Evolutionary conservation across 306 rosid genomes (phyloP).

Genomic region (Ormosia emarginata): DNA sequence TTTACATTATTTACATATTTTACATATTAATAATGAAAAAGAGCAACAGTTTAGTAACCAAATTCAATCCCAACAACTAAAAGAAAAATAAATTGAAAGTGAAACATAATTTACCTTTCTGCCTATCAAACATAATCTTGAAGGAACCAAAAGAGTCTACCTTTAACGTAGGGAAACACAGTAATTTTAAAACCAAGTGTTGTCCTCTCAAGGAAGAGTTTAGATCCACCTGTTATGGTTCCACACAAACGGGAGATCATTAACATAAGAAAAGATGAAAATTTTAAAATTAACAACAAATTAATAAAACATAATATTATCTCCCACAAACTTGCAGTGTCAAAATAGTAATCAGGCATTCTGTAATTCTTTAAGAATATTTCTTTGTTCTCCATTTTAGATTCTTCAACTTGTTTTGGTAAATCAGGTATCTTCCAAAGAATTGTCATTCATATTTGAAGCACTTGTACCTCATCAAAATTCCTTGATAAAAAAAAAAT

Average conservation of each 20-base stretch:
- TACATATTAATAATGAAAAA: too few species aligned
- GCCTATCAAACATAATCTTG: neutral
- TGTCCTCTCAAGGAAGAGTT: constrained; percentile 69
- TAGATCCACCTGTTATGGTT: constrained; percentile 69
- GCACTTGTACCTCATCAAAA: too few species aligned
- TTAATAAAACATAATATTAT: constrained; percentile 18
- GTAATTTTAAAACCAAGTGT: constrained; percentile 70
- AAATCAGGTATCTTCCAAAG: too few species aligned
- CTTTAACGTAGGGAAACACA: constrained; percentile 75
- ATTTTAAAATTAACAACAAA: neutral
- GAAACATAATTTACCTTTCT: too few species aligned
- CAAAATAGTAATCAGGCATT: constrained; percentile 91
- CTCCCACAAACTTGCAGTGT: constrained; percentile 43
- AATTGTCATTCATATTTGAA: too few species aligned
- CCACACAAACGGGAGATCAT: constrained; percentile 3
- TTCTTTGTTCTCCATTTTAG: constrained; percentile 78
- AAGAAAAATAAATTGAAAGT: too few species aligned
- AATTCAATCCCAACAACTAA: too few species aligned
- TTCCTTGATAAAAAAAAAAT: too few species aligned
- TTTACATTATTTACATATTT: too few species aligned
- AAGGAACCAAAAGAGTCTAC: constrained; percentile 32
- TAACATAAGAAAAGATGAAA: neutral
- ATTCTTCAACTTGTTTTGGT: constrained; percentile 61
- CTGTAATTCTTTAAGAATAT: constrained; percentile 88
- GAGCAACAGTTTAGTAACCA: too few species aligned